phyloP scores from a whole-genome alignment of 441 rosid genomes.

The Manihot esculenta region DNA sequence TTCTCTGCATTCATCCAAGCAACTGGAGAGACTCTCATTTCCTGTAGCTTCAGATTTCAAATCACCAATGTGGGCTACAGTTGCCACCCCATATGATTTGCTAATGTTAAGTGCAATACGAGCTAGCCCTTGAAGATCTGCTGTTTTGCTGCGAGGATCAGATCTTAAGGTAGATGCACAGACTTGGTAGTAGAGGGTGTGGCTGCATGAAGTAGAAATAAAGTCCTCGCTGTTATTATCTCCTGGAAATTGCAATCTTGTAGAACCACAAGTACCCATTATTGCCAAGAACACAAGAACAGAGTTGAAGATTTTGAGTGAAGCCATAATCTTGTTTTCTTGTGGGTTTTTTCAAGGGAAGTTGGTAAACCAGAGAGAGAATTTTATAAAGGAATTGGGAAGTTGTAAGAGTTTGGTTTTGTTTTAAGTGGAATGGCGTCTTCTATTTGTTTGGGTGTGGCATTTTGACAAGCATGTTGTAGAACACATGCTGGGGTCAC shows the following conservation, averaged over 20 bases:
- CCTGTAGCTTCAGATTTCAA: slow-evolving; percentile 4
- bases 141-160: slow-evolving; percentile 20
- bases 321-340: slow-evolving; percentile 3
- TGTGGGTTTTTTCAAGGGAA: background rate
- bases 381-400: no score
- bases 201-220: slow-evolving; percentile 20
- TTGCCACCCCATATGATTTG: slow-evolving; percentile 9
- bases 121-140: slow-evolving; percentile 26
- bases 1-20: slow-evolving; percentile 19
- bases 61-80: slow-evolving; percentile 2
- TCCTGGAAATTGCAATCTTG: background rate
- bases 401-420: background rate
- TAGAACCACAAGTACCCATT: slow-evolving; percentile 1
- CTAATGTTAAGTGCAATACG: slow-evolving; percentile 20
- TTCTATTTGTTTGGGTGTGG: background rate
- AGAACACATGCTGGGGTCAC: background rate
- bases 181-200: slow-evolving; percentile 15
- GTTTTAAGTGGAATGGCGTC: background rate
- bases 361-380: background rate
- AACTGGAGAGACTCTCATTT: background rate
- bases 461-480: background rate
- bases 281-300: background rate
- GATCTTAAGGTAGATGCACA: slow-evolving; percentile 25
- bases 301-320: background rate
- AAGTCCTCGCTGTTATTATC: slow-evolving; percentile 13